Percentiles rank a stretch among this genome's conserved stretches.
Conservation (phyloP, 2,329 filamentous ascomycete genomes). For the Cytospora chrysosperma region DNA sequence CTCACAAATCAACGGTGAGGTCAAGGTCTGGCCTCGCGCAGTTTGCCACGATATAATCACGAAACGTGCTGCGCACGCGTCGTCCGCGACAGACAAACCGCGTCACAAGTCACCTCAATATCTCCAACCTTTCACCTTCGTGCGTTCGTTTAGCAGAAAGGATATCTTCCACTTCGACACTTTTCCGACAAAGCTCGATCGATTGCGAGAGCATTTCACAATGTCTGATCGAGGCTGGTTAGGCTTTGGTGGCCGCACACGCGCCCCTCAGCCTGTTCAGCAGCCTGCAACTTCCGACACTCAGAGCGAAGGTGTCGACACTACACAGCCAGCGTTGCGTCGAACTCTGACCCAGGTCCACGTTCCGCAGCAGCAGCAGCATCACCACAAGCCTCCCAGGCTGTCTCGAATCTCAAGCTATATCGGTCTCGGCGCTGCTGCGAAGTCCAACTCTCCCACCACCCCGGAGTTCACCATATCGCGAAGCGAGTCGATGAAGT, state of each 20-base stretch:
- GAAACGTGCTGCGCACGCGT: background rate
- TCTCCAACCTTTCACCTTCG: background rate
- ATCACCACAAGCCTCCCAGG: constrained; percentile 6
- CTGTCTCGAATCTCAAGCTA: constrained; percentile 22
- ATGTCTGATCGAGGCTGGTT: constrained; percentile 19
- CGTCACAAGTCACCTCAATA: background rate
- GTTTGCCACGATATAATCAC: too few species aligned
- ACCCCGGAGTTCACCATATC: constrained; percentile 9
- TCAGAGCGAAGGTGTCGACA: background rate
- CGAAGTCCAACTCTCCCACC: constrained; percentile 8
- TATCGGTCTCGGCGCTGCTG: constrained; percentile 14
- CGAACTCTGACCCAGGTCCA: constrained; percentile 14
- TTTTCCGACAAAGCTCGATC: background rate
- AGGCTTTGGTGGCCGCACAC: constrained; percentile 9
- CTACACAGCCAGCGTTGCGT: background rate
- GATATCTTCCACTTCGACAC: background rate
- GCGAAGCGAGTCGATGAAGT: constrained; percentile 8
- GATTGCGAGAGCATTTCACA: background rate
- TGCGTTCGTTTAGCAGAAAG: background rate
- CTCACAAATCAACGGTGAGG: background rate
- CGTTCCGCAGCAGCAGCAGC: background rate
- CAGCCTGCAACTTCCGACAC: background rate
- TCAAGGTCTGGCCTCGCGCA: background rate
- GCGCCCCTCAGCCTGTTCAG: constrained; percentile 9
- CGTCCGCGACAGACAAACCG: background rate